Percentiles rank a stretch among this genome's conserved stretches.
Evolutionary conservation across 2,329 filamentous ascomycete species (phyloP).

Genomic region (Colletotrichum sp.): DNA sequence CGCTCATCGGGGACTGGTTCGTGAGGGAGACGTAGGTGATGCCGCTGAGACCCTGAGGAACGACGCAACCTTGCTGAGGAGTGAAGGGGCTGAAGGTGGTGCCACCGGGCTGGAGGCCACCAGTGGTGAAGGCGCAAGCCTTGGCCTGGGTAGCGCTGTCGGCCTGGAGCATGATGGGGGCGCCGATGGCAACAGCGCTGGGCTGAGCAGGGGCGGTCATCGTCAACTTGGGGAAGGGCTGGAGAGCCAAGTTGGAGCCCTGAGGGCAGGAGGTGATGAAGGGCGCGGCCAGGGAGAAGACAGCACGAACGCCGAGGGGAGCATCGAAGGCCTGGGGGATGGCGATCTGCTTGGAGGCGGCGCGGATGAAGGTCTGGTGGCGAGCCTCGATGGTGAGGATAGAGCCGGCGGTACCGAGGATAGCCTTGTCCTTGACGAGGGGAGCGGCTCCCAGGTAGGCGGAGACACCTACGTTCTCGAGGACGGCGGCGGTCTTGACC

Average conservation of each 20-base stretch:
- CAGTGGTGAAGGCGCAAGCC: slow-evolving; percentile 72
- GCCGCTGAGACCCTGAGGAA: slow-evolving; percentile 67
- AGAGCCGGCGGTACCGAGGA: slow-evolving; percentile 70
- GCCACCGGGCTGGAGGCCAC: slow-evolving; percentile 58
- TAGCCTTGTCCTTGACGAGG: slow-evolving; percentile 61
- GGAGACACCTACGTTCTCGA: slow-evolving; percentile 77
- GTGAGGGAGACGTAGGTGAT: slow-evolving; percentile 72
- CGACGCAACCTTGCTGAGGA: slow-evolving; percentile 57
- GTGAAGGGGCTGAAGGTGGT: slow-evolving; percentile 65
- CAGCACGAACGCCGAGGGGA: slow-evolving; percentile 68
- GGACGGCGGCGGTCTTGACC: slow-evolving; percentile 71
- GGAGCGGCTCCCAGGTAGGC: slow-evolving; percentile 76
- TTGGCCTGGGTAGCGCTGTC: slow-evolving; percentile 54
- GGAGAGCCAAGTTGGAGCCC: slow-evolving; percentile 67
- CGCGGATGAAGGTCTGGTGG: slow-evolving; percentile 75
- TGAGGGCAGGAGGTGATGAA: slow-evolving; percentile 76
- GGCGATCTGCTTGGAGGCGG: slow-evolving; percentile 60
- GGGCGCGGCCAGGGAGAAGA: slow-evolving; percentile 75
- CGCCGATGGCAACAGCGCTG: slow-evolving; percentile 46
- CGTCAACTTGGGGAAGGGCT: slow-evolving; percentile 63
- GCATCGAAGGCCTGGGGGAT: slow-evolving; percentile 75
- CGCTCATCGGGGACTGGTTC: slow-evolving; percentile 53
- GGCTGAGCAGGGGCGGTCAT: slow-evolving; percentile 52
- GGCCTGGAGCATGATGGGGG: slow-evolving; percentile 53
- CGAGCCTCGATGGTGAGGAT: slow-evolving; percentile 77